Conservation (phyloP, 768 basidiomycete species). For the Dendrothele bispora region DNA sequence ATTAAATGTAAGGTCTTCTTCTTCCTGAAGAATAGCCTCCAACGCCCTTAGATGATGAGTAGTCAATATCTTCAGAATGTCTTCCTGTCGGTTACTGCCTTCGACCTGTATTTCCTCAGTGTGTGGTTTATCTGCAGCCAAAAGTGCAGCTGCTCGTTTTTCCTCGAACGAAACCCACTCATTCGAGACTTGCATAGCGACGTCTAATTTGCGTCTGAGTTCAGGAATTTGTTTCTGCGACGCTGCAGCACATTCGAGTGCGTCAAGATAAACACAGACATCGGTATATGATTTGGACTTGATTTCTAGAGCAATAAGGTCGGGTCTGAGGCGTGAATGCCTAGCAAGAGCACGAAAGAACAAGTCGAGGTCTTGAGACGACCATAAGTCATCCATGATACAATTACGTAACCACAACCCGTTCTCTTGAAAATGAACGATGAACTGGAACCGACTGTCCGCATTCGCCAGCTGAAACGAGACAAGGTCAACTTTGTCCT, state of each 20-base stretch:
- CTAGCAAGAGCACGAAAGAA: slow-evolving; percentile 73
- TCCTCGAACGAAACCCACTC: slow-evolving; percentile 34
- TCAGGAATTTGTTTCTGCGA: slow-evolving; percentile 7
- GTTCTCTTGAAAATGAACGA: neutral
- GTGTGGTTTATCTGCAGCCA: neutral
- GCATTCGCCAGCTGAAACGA: slow-evolving; percentile 81
- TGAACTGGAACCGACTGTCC: slow-evolving; percentile 66
- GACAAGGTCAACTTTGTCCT: slow-evolving; percentile 90
- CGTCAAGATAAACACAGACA: slow-evolving; percentile 65
- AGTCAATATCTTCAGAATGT: slow-evolving; percentile 20
- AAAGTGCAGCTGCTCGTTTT: slow-evolving; percentile 20
- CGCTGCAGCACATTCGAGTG: slow-evolving; percentile 30
- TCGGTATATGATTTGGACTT: slow-evolving; percentile 65
- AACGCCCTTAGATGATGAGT: slow-evolving; percentile 20
- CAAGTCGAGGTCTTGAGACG: slow-evolving; percentile 58
- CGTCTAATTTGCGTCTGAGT: slow-evolving; percentile 13
- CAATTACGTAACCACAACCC: too few relatives aligned
- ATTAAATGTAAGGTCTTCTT: slow-evolving; percentile 7
- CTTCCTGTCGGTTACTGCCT: neutral
- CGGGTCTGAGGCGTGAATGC: slow-evolving; percentile 72
- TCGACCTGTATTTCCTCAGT: neutral
- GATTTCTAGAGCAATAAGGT: slow-evolving; percentile 71
- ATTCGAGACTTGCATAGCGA: slow-evolving; percentile 36
- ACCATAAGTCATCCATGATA: too few relatives aligned
- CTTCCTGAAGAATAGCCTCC: slow-evolving; percentile 23